phyloP scores from a whole-genome alignment of 148 eudicot species.

The Camellia japonica region DNA sequence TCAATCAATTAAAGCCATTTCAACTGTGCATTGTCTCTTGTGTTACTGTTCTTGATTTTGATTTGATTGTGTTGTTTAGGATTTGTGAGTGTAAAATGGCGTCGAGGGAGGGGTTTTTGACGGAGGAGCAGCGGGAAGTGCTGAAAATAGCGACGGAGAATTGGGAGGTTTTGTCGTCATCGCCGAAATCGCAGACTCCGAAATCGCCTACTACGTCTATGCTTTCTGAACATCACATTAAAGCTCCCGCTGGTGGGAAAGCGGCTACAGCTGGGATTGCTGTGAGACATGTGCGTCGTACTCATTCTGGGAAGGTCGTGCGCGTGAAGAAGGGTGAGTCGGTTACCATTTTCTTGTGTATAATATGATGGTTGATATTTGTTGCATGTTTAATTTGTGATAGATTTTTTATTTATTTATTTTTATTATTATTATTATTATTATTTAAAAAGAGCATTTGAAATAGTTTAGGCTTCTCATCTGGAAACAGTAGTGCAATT shows the following conservation, averaged over 20 bases:
- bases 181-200: constrained; percentile 54
- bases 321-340: constrained; percentile 78
- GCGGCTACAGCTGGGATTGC: constrained; percentile 50
- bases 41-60: background rate
- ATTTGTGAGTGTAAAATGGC: constrained; percentile 58
- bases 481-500: background rate
- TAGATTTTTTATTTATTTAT: too few relatives aligned
- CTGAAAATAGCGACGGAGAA: constrained; percentile 70
- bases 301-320: constrained; percentile 80
- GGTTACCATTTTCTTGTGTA: background rate
- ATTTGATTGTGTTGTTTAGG: constrained; percentile 12
- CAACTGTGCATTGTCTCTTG: background rate
- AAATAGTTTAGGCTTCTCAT: background rate
- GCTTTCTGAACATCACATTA: constrained; percentile 42
- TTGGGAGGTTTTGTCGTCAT: constrained; percentile 51
- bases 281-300: constrained; percentile 67
- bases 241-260: constrained; percentile 58
- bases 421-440: too few relatives aligned
- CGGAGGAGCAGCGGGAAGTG: constrained; percentile 86
- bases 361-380: too few relatives aligned
- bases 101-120: constrained; percentile 81
- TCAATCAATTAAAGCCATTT: too few relatives aligned
- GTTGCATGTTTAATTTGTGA: too few relatives aligned
- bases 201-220: constrained; percentile 35
- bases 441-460: too few relatives aligned